Evolutionary conservation across 768 basidiomycete genomes (phyloP), one percentile per base, ranked within the genome.

Genomic region (Boletus huronensis): DNA sequence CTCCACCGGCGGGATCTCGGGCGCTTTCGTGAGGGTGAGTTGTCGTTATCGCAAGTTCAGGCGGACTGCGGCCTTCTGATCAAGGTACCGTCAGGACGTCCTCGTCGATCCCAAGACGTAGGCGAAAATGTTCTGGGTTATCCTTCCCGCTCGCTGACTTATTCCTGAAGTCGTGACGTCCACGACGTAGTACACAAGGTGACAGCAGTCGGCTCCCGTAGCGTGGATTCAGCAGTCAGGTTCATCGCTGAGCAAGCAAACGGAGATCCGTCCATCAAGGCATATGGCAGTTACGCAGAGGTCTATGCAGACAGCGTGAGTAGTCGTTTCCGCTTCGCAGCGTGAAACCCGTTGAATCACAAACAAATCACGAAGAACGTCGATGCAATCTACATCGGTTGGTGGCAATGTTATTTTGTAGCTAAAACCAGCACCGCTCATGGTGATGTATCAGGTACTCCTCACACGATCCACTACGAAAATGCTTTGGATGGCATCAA

Each of bases 401-500:
- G 26, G 68, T 65, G 29, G 21, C 6, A 14, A 17, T 44, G 28
- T 44, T 26, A n/a, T 36, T 39, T 16, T 14, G 23, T 21, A 16
- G 36, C 6, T 32, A 4, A n/a, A 10, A 16, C 3, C 31, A 34
- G n/a, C 29, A 17, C 6, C 10, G 3, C 52, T 55, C 49, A 69
- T 32, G 3, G 9, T 28, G 21, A 48, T 40, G n/a, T 14, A 41
- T 47, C 58, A 85, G 90, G 88, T 8, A 92, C 92, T 3, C 93
- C 93, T 3, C 90, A 96, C 67, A 88, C 89, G 1, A 76, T 80
- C 55, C 93, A 96, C 74, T 90, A 92, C 67, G 74, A 77, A 56
- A 90, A 90, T 64, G 82, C 90, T 0, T 72, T 85, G 59, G 85
- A 82, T 52, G 87, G 88, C 8, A 82, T 95, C 62, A 79, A 81